Evolutionary conservation across 2,329 filamentous ascomycete genomes (phyloP), one percentile per base, ranked within the genome.

Genomic region (Neopestalotiopsis sp.): DNA sequence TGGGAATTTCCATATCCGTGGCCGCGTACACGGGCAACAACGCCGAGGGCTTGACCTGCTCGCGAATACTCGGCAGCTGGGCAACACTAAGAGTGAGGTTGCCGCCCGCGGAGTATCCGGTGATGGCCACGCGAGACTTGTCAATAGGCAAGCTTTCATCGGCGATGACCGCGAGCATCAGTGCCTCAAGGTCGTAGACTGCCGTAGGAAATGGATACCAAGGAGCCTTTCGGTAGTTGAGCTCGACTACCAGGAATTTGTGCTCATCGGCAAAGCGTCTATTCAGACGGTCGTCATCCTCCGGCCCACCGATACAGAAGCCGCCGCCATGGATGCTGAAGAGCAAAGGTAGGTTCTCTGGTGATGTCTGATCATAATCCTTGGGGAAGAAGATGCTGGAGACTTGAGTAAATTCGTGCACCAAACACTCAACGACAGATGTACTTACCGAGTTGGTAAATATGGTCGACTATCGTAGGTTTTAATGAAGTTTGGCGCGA

Each of bases 301-400:
- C 61, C 0, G 82, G 77, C 24, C 78, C 71, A 68, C 80, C 77
- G 45, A 86, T 20, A 40, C 77, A 77, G 69, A 82, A 84, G 5
- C 82, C 83, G 24, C 84, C 82, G 53, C 83, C 84, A 68, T 86
- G 84, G 66, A 85, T 79, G 63, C 78, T 78, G 61, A 85, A 77
- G 45, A 85, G 76, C 5, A 83, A 76, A 4, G 83, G 82, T 4
- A 77, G 73, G 3, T 70, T 65, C 38, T 73, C 67, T n/a, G 74
- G 70, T 2, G 73, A 73, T 5, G 72, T 70, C 61, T 72, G 71
- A 49, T 80, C 74, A 67, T 77, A 76, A 14, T 70, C 70, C 34
- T 71, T 73, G 9, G 81, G 80, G 32, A 79, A 75, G 72, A 81
- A 82, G n/a, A 82, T 75, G 5, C 76, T 77, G 17, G 17, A 20